Base-by-base conservation (phyloP, 345 rosid genomes). In the Brassica carinata region DNA sequence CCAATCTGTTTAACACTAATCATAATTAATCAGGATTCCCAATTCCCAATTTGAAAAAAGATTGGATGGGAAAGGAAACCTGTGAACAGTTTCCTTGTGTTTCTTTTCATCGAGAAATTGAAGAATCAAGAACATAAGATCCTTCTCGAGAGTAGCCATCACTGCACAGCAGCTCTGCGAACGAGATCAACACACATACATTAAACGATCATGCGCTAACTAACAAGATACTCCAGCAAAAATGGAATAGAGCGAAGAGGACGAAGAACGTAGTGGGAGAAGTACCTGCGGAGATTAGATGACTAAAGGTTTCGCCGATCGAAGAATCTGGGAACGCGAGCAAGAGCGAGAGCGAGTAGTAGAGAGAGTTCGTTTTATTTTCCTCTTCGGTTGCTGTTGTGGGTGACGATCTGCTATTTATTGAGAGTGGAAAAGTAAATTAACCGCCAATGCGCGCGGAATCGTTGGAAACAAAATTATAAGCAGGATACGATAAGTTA, bases 81-180 rank as follows among this genome's bases (percentile, higher is more conserved):
- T 91, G 84, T 93, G 92, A 85, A 93, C 92, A 81, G 91, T 83
- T 18, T 88, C 92, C 72, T 85, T 89, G 79, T 85, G 90, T 81
- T 92, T 89, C 89, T 92, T 94, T 77, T 92, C 95, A 33, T 88
- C 94, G 17, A 92, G 95, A 84, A 89, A 89, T 79, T 93, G 98
- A 75, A 91, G 98, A 86, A 93, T 90, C 58, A 91, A 89, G 75
- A 93, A 93, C 77, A 93, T 94, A 27, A 93, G 94, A 29, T 93
- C 98, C 65, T 91, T 88, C 75, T 93, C 89, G 17, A 90, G 90
- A 43, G 92, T 91, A 33, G 96, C 83, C 98, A 91, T 93, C 75
- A 68, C 85, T 75, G 68, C 40, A 64, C 53, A 79, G 59, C 45
- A 8, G 51, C 84, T 79, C 77, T 64, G 77, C 75, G 63, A 61